Conservation (phyloP, 495 filamentous ascomycete species). For the Penicillium taxi region DNA sequence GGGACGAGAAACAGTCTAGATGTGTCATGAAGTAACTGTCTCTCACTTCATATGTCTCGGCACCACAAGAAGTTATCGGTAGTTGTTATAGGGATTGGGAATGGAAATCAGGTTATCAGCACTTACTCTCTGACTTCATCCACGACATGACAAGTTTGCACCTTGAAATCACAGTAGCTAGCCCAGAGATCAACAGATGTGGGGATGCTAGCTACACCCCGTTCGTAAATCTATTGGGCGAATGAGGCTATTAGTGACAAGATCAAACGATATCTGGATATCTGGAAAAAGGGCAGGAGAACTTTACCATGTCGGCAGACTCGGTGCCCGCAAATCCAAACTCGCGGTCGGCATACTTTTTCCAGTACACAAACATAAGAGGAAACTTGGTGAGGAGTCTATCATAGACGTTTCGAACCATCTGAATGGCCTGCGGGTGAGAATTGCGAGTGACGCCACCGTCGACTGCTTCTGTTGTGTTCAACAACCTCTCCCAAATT, state of each 20-base stretch:
- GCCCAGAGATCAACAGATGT: slow-evolving; percentile 95
- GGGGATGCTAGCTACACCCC: slow-evolving; percentile 86
- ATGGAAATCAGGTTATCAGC: slow-evolving; percentile 58
- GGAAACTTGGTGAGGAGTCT: slow-evolving; percentile 93
- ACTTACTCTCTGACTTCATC: slow-evolving; percentile 99
- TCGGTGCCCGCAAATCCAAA: slow-evolving; percentile 96
- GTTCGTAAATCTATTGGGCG: slow-evolving; percentile 70
- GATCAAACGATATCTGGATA: not conserved
- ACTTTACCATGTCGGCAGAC: slow-evolving; percentile 87
- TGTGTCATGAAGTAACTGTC: slow-evolving; percentile 42
- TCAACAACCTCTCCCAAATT: slow-evolving; percentile 88
- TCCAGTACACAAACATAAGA: slow-evolving; percentile 96
- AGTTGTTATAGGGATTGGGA: slow-evolving; percentile 39
- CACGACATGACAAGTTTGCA: slow-evolving; percentile 88
- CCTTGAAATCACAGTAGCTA: slow-evolving; percentile 95
- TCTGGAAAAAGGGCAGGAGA: not conserved
- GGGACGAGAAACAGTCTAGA: slow-evolving; percentile 44
- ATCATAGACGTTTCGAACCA: slow-evolving; percentile 79
- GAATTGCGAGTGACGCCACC: slow-evolving; percentile 95
- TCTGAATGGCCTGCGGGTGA: slow-evolving; percentile 83
- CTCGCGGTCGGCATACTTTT: slow-evolving; percentile 97
- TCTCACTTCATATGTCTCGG: slow-evolving; percentile 49
- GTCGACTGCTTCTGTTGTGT: slow-evolving; percentile 73
- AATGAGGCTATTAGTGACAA: slow-evolving; percentile 10
- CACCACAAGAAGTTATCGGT: slow-evolving; percentile 31